Evolutionary conservation across 306 rosid species (phyloP), one percentile per base, ranked within the genome.

Genomic region (Medicago lupulina): DNA sequence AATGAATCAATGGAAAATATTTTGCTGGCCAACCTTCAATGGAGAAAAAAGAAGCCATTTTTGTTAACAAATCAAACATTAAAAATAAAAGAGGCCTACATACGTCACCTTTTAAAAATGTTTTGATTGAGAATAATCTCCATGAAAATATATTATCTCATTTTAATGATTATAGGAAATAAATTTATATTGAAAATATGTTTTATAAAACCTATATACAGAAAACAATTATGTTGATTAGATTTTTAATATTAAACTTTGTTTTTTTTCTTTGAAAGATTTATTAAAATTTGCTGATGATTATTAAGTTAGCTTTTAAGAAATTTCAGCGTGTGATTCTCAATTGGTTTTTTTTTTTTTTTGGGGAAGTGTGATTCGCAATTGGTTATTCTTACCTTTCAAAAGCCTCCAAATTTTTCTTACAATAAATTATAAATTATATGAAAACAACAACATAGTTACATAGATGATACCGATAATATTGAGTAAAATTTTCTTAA

Each of bases 91-190:
- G n/a, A 36, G 69, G 23, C 2, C 8, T 9, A 7, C 39, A 40
- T 41, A 49, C 34, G 60, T 43, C 69, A 9, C 10, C 49, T 41
- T 38, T 64, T 13, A 2, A 4, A 66, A 34, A 5, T 66, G 47
- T 66, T 65, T 73, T 65, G 40, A 66, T 55, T 73, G 69, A 73
- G 65, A 73, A 79, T 65, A 64, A 64, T 31, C 67, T 43, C 53
- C n/a, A 31, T 5, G 31, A 73, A 79, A 72, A 79, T 54, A 55
- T 73, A 50, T 57, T 66, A 19, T 80, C 54, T 28, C 34, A 16
- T 9, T 39, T 23, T 21, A 60, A 36, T 49, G n/a, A 10, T 72
- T 41, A 40, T 4, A 55, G 54, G 19, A 80, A 67, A 79, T 43
- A 38, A 8, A 31, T 79, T 40, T 79, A 65, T 65, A 44, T 43